Conservation (phyloP, 768 basidiomycete genomes). For the Fomitopsis pulvina region DNA sequence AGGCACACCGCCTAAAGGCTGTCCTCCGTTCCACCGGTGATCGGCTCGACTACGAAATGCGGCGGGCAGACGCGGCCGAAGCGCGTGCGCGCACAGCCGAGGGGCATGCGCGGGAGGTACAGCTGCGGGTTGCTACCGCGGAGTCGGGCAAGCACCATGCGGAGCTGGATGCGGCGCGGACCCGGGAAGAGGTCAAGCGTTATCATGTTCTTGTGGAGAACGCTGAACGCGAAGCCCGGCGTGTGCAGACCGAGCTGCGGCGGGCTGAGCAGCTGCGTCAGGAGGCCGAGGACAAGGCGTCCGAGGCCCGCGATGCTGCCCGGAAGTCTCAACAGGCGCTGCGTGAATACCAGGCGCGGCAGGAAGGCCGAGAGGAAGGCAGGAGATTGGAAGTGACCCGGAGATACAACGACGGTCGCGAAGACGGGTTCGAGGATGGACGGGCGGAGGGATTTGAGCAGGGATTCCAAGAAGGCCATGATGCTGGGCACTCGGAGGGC, state of each 20-base stretch:
- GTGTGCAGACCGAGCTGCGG: conserved; percentile 31
- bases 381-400: conserved; percentile 33
- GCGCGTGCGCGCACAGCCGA: conserved; percentile 48
- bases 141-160: conserved; percentile 35
- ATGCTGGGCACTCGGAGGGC: conserved; percentile 37
- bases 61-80: conserved; percentile 45
- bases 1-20: conserved; percentile 47
- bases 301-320: conserved; percentile 37
- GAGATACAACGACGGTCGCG: conserved; percentile 35
- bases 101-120: conserved; percentile 35
- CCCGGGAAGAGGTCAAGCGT: conserved; percentile 38
- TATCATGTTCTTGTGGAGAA: conserved; percentile 41
- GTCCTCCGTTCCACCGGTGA: conserved; percentile 45
- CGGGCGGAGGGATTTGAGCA: conserved; percentile 39
- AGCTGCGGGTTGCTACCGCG: conserved; percentile 30
- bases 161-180: conserved; percentile 33
- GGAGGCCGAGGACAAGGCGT: conserved; percentile 38
- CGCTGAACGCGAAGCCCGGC: conserved; percentile 33
- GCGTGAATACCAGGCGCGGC: conserved; percentile 36
- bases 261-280: conserved; percentile 32
- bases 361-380: conserved; percentile 38
- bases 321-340: conserved; percentile 38
- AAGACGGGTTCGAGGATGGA: conserved; percentile 29
- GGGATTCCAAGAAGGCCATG: conserved; percentile 38
- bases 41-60: conserved; percentile 49